These are phyloP conservation scores for Monoraphidium neglectum DNA, from an alignment of 139 green algal genomes.

Conservation along the genomic window DNA sequence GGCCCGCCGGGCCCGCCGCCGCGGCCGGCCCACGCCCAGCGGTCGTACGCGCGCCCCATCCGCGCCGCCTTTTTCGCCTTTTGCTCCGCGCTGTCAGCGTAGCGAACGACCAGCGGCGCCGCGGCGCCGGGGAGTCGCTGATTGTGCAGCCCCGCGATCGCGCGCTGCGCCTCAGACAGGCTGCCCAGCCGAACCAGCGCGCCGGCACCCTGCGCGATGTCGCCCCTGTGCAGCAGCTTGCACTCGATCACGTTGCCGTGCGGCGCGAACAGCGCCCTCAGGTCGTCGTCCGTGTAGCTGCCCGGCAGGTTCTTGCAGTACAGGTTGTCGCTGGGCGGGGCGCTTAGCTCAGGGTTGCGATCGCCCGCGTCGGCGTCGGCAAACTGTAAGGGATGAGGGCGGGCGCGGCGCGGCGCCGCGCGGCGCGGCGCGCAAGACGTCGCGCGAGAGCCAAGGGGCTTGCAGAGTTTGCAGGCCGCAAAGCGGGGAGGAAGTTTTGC, in stretches of 20 bases:
- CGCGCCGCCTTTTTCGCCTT: constrained; percentile 50
- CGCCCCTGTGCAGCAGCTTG: constrained; percentile 42
- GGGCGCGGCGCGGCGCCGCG: too few species aligned
- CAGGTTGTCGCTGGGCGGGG: constrained; percentile 39
- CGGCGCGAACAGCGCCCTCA: constrained; percentile 37
- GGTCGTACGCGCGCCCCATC: too few species aligned
- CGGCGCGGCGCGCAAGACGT: too few species aligned
- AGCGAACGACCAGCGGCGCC: constrained; percentile 58
- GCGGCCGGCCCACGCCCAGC: neutral
- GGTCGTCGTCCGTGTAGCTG: constrained; percentile 30
- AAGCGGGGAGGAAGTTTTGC: too few species aligned
- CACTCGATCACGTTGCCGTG: constrained; percentile 48
- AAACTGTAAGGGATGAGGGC: constrained; percentile 4
- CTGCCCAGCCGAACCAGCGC: constrained; percentile 56
- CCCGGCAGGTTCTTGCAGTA: constrained; percentile 41
- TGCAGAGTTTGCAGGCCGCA: too few species aligned
- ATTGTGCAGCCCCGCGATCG: constrained; percentile 63
- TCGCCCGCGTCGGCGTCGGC: constrained; percentile 20
- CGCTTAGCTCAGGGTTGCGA: constrained; percentile 26
- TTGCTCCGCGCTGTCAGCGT: constrained; percentile 61
- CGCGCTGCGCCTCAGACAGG: constrained; percentile 42
- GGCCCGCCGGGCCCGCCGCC: neutral
- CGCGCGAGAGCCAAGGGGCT: too few species aligned
- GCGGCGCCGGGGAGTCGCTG: constrained; percentile 33
- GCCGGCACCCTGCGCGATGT: constrained; percentile 18